Evolutionary conservation across 2,329 filamentous ascomycete genomes (phyloP).

Genomic region (Scedosporium apiospermum): DNA sequence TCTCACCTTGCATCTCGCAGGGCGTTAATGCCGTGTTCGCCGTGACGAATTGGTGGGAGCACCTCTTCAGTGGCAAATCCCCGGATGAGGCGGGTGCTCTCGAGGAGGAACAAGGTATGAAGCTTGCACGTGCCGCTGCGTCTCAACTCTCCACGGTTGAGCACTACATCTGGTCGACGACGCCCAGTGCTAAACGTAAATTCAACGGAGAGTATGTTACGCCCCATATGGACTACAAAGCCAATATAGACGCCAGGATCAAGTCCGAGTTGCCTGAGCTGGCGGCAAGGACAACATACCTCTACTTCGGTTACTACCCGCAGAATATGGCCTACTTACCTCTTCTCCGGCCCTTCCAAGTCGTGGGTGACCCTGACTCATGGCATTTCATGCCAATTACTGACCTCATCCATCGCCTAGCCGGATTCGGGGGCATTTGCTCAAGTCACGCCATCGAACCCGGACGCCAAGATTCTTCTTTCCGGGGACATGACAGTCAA

Average conservation of each 20-base stretch:
- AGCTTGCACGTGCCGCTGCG: conserved; percentile 30
- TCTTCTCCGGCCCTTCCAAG: neutral
- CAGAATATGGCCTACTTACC: conserved; percentile 17
- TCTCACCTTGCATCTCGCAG: neutral
- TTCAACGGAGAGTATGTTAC: conserved; percentile 22
- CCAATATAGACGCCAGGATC: conserved; percentile 28
- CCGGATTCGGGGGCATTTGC: conserved; percentile 9
- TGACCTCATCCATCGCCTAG: neutral
- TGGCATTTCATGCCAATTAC: neutral
- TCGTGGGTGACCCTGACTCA: neutral
- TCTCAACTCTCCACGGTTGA: conserved; percentile 22
- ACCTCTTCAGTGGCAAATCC: conserved; percentile 25
- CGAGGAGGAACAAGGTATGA: conserved; percentile 29
- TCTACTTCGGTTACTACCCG: conserved; percentile 26
- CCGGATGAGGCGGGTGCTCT: conserved; percentile 22
- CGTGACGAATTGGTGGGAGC: conserved; percentile 47
- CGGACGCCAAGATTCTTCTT: conserved; percentile 14
- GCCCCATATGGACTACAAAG: conserved; percentile 34
- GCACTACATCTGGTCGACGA: conserved; percentile 36
- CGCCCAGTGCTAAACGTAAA: conserved; percentile 23
- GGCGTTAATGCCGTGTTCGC: conserved; percentile 42
- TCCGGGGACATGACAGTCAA: conserved; percentile 15
- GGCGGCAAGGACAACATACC: conserved; percentile 27
- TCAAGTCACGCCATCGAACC: conserved; percentile 12
- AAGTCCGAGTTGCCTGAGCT: conserved; percentile 19